phyloP scores from a whole-genome alignment of 768 basidiomycete genomes.

The Hirschioporus abietinus region DNA sequence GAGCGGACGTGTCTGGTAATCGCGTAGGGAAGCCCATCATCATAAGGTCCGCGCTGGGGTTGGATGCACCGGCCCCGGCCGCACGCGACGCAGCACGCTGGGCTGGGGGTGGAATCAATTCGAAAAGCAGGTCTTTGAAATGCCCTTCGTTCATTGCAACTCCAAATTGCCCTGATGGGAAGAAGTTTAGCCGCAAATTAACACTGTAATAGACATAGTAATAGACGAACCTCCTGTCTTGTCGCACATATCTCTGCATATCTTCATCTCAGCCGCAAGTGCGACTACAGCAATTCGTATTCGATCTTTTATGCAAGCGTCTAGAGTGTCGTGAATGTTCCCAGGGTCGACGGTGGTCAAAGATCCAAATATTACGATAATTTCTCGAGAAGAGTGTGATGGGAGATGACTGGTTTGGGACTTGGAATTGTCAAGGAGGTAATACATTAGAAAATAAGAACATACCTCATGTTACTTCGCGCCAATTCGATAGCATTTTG shows the following conservation, averaged over 20 bases:
- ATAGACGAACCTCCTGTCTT: conserved; percentile 79
- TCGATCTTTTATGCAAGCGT: conserved; percentile 73
- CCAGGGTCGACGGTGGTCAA: conserved; percentile 96
- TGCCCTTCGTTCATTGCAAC: conserved; percentile 99
- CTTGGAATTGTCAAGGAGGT: conserved; percentile 10
- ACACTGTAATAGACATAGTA: conserved; percentile 1
- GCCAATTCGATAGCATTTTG: conserved; percentile 99
- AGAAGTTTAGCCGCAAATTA: conserved; percentile 1
- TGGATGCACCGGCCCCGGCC: conserved; percentile 40
- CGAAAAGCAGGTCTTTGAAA: conserved; percentile 93
- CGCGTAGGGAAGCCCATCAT: conserved; percentile 99
- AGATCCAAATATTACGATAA: conserved; percentile 90
- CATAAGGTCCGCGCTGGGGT: conserved; percentile 85
- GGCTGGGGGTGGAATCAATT: conserved; percentile 91
- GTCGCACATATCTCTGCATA: conserved; percentile 87
- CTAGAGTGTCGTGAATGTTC: conserved; percentile 92
- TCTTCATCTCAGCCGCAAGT: conserved; percentile 96
- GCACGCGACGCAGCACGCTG: conserved; percentile 52
- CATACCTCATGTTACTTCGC: conserved; percentile 83
- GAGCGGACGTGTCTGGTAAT: conserved; percentile 75
- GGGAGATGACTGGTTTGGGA: conserved; percentile 76
- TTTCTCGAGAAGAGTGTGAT: conserved; percentile 93
- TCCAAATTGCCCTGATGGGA: conserved; percentile 68
- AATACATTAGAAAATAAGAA: neutral
- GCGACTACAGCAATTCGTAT: conserved; percentile 92